A percentile compares a stretch with the other conserved stretches of the same genome.
Conservation (phyloP, 257 asterid species). For the Thymus mandschuricus region DNA sequence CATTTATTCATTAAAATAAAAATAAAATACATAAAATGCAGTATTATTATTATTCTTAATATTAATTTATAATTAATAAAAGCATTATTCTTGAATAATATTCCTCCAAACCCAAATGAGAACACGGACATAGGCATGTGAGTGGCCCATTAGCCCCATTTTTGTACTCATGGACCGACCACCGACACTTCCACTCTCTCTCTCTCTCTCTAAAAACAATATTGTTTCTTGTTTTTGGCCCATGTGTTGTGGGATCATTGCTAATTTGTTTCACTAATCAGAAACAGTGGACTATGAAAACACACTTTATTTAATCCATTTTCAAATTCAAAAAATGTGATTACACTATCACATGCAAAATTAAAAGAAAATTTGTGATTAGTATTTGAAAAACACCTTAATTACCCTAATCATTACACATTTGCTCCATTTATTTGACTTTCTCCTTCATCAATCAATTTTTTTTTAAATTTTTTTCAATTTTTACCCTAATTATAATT, state of each 20-base stretch:
- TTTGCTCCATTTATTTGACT: neutral
- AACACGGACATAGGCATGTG: constrained; percentile 44
- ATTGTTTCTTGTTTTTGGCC: constrained; percentile 33
- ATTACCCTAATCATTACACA: constrained; percentile 8
- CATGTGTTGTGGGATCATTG: constrained; percentile 10
- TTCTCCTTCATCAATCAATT: neutral
- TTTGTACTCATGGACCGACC: constrained; percentile 28
- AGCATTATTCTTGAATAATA: constrained; percentile 9
- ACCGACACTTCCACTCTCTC: constrained; percentile 36
- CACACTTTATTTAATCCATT: neutral
- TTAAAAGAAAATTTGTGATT: neutral
- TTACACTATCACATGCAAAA: neutral
- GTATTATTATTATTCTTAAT: neutral
- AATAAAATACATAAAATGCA: no score
- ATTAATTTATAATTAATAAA: neutral
- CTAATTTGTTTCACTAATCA: constrained; percentile 22
- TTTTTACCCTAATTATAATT: constrained; percentile 17
- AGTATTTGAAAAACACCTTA: neutral
- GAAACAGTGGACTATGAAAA: neutral
- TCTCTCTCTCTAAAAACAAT: neutral
- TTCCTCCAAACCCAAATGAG: constrained; percentile 18
- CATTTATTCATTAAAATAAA: no score
- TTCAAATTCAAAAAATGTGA: neutral
- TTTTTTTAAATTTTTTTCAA: neutral
- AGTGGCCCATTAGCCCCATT: neutral